Conservation (phyloP, 768 basidiomycete species). For the Russula olivacea region DNA sequence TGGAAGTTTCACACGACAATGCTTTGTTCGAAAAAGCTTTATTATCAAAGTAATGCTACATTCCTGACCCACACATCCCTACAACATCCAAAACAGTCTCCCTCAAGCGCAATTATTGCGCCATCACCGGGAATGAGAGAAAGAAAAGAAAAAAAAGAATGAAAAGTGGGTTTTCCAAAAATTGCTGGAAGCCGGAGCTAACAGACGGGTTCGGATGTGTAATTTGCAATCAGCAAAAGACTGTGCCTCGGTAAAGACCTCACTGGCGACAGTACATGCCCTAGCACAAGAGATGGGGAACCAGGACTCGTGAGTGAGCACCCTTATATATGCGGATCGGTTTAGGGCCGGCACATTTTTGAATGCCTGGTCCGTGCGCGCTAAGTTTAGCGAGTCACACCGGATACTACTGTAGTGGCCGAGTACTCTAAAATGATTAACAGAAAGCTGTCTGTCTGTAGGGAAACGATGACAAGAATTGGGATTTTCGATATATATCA, state of each 20-base stretch:
- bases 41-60: background rate
- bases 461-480: background rate
- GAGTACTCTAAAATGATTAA: no score
- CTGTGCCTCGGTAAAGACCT: slow-evolving; percentile 94
- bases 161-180: slow-evolving; percentile 57
- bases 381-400: background rate
- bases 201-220: slow-evolving; percentile 94
- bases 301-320: background rate
- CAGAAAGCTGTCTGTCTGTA: background rate
- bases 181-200: slow-evolving; percentile 85
- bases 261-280: slow-evolving; percentile 94
- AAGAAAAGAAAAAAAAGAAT: background rate
- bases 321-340: slow-evolving; percentile 32
- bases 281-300: slow-evolving; percentile 68
- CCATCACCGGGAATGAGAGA: slow-evolving; percentile 13
- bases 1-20: no score
- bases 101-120: slow-evolving; percentile 2
- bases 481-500: slow-evolving; percentile 20
- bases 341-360: slow-evolving; percentile 23
- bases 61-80: background rate
- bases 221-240: slow-evolving; percentile 97
- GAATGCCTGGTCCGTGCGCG: slow-evolving; percentile 20
- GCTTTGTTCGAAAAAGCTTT: no score
- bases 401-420: no score
- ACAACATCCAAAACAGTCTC: background rate